phyloP scores from a whole-genome alignment of 768 basidiomycete species.

The Leucosporidium scottii region DNA sequence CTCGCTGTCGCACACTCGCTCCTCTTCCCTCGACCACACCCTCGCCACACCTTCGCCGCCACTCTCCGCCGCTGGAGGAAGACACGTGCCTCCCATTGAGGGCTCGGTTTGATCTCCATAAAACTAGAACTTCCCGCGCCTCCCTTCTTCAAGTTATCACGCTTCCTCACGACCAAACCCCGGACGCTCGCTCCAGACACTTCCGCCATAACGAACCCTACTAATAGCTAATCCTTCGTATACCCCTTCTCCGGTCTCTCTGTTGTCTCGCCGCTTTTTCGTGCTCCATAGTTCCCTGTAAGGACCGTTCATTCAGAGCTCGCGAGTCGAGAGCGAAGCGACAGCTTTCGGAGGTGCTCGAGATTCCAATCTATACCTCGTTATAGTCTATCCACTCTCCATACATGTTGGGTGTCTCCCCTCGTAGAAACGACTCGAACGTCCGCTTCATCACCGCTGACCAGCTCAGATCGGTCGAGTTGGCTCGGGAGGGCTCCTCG shows the following conservation, averaged over 20 bases:
- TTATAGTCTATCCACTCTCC: constrained; percentile 26
- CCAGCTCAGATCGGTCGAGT: constrained; percentile 66
- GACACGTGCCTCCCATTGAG: no score
- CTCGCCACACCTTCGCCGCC: no score
- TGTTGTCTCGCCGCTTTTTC: neutral
- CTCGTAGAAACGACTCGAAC: constrained; percentile 85
- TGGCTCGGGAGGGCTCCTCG: neutral
- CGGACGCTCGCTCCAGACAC: neutral
- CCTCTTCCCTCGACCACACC: no score
- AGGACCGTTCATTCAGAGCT: neutral
- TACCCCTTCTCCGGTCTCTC: neutral
- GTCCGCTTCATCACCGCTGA: constrained; percentile 88
- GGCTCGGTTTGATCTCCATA: no score
- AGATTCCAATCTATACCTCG: neutral
- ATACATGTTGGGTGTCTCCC: constrained; percentile 80
- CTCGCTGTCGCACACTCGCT: no score
- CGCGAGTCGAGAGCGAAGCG: neutral
- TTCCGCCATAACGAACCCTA: neutral
- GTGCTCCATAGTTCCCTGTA: neutral
- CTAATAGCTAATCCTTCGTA: neutral
- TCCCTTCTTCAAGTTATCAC: no score
- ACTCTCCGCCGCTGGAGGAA: no score
- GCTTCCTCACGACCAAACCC: no score
- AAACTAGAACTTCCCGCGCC: no score
- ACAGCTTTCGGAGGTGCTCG: neutral